Percentiles rank a stretch among this genome's conserved stretches.
phyloP scores from a whole-genome alignment of 805 yeast genomes.

The Nakazawaea wickerhamii region DNA sequence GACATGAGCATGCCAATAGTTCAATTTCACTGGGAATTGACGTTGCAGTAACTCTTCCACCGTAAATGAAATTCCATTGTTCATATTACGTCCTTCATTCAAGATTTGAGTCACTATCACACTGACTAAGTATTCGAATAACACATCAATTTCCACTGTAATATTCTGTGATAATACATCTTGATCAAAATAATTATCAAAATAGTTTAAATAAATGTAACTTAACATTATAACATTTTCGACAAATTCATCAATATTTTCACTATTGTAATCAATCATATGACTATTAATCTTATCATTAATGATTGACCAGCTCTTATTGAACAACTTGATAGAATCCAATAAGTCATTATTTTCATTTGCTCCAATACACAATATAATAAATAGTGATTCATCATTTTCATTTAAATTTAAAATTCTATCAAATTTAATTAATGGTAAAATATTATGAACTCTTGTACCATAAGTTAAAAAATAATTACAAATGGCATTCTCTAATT shows the following conservation, averaged over 20 bases:
- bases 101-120: slow-evolving; percentile 37
- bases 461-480: slow-evolving; percentile 23
- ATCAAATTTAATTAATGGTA: slow-evolving; percentile 21
- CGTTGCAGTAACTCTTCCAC: slow-evolving; percentile 13
- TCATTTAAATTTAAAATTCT: slow-evolving; percentile 18
- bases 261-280: slow-evolving; percentile 25
- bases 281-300: slow-evolving; percentile 24
- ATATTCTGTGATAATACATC: slow-evolving; percentile 7
- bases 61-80: slow-evolving; percentile 1
- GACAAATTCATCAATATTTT: slow-evolving; percentile 31
- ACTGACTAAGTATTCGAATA: slow-evolving; percentile 45
- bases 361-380: slow-evolving; percentile 42
- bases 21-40: slow-evolving; percentile 20
- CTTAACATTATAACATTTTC: slow-evolving; percentile 40
- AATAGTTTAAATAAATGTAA: slow-evolving; percentile 35
- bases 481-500: slow-evolving; percentile 20
- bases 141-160: slow-evolving; percentile 37
- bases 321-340: slow-evolving; percentile 33
- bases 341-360: slow-evolving; percentile 28
- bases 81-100: slow-evolving; percentile 19
- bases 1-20: slow-evolving; percentile 44
- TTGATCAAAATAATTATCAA: slow-evolving; percentile 19
- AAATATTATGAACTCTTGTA: slow-evolving; percentile 23
- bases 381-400: slow-evolving; percentile 36
- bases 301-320: slow-evolving; percentile 38